Evolutionary conservation across 176 grass and related monocot species (phyloP).

Genomic region (Chrysopogon serrulatus): DNA sequence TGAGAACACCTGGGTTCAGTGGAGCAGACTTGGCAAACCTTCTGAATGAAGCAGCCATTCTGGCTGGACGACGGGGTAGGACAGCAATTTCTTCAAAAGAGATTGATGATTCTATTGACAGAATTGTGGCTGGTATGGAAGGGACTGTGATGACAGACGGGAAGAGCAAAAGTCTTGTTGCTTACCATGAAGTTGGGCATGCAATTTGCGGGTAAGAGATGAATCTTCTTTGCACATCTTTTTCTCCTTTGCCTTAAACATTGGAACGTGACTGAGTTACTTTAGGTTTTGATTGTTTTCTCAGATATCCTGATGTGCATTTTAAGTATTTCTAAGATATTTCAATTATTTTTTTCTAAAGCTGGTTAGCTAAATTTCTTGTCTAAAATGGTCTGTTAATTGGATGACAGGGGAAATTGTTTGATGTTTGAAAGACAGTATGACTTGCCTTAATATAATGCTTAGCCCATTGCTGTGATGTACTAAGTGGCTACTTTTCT

Average conservation of each 20-base stretch:
- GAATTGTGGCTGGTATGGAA: constrained; percentile 99
- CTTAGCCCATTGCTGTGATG: background rate
- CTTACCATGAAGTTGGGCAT: constrained; percentile 99
- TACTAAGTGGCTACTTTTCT: background rate
- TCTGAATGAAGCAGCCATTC: constrained; percentile 94
- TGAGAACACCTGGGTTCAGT: constrained; percentile 99
- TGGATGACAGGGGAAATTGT: background rate
- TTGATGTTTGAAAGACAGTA: background rate
- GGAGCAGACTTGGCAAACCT: constrained; percentile 98
- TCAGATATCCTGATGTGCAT: background rate
- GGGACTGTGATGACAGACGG: constrained; percentile 99
- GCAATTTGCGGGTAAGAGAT: constrained; percentile 91
- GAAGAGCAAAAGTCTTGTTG: constrained; percentile 97
- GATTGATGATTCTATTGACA: constrained; percentile 98
- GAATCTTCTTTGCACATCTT: background rate
- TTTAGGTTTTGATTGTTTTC: background rate
- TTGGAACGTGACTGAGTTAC: background rate
- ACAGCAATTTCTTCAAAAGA: constrained; percentile 92
- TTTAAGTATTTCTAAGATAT: background rate
- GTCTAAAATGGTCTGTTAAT: background rate
- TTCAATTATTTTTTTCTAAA: background rate
- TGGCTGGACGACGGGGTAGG: constrained; percentile 79
- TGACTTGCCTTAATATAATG: background rate
- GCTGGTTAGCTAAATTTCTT: background rate
- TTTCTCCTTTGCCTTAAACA: background rate